Evolutionary conservation across 2,329 filamentous ascomycete species (phyloP), one percentile per base, ranked within the genome.

Genomic region (Phoma herbarum): DNA sequence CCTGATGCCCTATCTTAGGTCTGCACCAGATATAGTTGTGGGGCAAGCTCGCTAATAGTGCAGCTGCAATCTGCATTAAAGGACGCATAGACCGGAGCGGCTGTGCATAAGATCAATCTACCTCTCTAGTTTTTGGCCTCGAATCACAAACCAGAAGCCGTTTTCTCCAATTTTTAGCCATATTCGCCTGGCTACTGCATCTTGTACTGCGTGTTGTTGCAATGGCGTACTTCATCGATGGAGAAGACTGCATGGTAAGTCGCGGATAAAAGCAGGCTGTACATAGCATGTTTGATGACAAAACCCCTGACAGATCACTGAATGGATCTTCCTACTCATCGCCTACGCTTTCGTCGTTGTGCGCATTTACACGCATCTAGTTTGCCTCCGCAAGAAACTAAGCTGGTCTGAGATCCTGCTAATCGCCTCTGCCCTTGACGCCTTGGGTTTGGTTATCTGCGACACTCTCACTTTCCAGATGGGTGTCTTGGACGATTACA

Each of bases 401-500:
- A 55, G 60, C 50, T 62, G 53, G 59, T 62, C 63, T 1, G 63
- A 67, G 33, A 64, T 57, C 20, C 47, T 67, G 22, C 20, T 67
- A 14, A 47, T 67, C 8, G 61, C 54, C 2, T 66, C 63, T n/a
- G 63, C 65, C 2, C 22, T 63, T 16, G 59, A 58, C 51, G 58
- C 58, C 6, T 35, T 61, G 29, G 58, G 29, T 1, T 23, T 67
- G 44, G 65, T 67, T 31, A 66, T 66, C 4, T 66, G 65, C 25
- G 65, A 67, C 31, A 64, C 62, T 3, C 56, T 60, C 43, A 64
- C 62, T 6, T 64, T 52, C 48, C 56, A 62, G 46, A 64, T 64
- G 62, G 62, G 62, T 12, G 64, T 68, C 12, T 20, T 68, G 50
- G 65, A 68, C 37, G 57, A 62, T 8, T 66, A 64, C 25, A 57